phyloP scores from a whole-genome alignment of 1,139 yeast genomes.

The Lodderomyces metapsilosis region DNA sequence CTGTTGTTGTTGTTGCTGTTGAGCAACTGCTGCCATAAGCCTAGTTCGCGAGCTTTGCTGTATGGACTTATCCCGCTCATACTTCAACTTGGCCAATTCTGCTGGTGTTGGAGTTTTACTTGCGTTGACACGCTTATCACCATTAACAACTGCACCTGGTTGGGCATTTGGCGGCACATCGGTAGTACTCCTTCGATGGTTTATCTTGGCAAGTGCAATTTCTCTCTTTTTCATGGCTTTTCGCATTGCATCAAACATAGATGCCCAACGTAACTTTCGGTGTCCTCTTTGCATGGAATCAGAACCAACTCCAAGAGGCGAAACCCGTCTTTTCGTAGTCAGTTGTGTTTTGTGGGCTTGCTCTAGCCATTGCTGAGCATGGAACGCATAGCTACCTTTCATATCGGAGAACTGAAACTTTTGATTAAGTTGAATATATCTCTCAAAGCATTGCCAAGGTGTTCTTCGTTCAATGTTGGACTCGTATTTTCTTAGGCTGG shows the following conservation, averaged over 20 bases:
- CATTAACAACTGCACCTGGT: slow-evolving; percentile 8
- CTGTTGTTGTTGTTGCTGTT: slow-evolving; percentile 27
- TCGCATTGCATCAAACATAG: slow-evolving; percentile 94
- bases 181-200: slow-evolving; percentile 27
- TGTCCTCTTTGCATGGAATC: slow-evolving; percentile 95
- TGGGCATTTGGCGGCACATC: slow-evolving; percentile 15
- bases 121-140: slow-evolving; percentile 16
- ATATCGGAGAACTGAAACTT: slow-evolving; percentile 81
- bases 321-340: slow-evolving; percentile 80
- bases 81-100: slow-evolving; percentile 76
- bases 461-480: slow-evolving; percentile 93
- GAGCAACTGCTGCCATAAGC: slow-evolving; percentile 43
- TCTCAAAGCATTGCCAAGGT: slow-evolving; percentile 98
- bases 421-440: slow-evolving; percentile 91
- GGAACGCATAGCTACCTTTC: slow-evolving; percentile 81
- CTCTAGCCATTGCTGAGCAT: slow-evolving; percentile 90
- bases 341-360: slow-evolving; percentile 88
- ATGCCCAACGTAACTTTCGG: slow-evolving; percentile 82
- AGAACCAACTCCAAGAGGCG: slow-evolving; percentile 87
- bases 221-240: slow-evolving; percentile 89
- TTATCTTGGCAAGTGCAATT: slow-evolving; percentile 36
- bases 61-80: slow-evolving; percentile 80
- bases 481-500: slow-evolving; percentile 59
- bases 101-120: slow-evolving; percentile 70
- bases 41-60: slow-evolving; percentile 45